phyloP scores from a whole-genome alignment of 305 asterid genomes.

The Withania somnifera region DNA sequence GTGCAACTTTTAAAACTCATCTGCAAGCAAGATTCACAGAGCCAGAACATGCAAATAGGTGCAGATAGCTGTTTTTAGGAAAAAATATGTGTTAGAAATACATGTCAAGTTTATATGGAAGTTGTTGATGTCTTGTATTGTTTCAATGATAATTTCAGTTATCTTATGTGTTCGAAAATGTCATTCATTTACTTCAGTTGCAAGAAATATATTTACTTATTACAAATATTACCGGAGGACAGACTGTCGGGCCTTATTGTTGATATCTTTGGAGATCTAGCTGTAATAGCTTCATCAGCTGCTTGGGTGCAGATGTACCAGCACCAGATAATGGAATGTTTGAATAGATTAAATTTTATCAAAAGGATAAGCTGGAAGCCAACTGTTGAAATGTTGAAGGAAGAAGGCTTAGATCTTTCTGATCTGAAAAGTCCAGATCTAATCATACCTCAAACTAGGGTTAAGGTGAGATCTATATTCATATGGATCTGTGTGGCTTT shows the following conservation, averaged over 20 bases:
- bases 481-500: neutral
- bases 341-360: conserved; percentile 36
- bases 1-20: neutral
- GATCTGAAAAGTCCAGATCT: conserved; percentile 27
- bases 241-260: conserved; percentile 93
- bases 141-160: neutral
- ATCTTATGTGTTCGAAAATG: neutral
- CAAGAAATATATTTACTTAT: neutral
- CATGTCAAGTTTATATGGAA: neutral
- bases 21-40: neutral
- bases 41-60: neutral
- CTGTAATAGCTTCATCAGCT: conserved; percentile 94
- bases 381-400: conserved; percentile 75
- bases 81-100: neutral
- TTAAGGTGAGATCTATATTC: conserved; percentile 37
- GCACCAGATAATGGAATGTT: conserved; percentile 45
- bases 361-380: conserved; percentile 80
- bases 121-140: neutral
- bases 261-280: conserved; percentile 83
- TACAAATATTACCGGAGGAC: conserved; percentile 8
- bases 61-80: neutral
- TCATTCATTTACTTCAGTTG: conserved; percentile 1
- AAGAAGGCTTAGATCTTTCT: conserved; percentile 74
- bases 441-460: conserved; percentile 34
- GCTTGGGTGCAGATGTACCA: conserved; percentile 98